Evolutionary conservation across 2,329 filamentous ascomycete species (phyloP), one percentile per base, ranked within the genome.

Genomic region (Aschersonia sp.): DNA sequence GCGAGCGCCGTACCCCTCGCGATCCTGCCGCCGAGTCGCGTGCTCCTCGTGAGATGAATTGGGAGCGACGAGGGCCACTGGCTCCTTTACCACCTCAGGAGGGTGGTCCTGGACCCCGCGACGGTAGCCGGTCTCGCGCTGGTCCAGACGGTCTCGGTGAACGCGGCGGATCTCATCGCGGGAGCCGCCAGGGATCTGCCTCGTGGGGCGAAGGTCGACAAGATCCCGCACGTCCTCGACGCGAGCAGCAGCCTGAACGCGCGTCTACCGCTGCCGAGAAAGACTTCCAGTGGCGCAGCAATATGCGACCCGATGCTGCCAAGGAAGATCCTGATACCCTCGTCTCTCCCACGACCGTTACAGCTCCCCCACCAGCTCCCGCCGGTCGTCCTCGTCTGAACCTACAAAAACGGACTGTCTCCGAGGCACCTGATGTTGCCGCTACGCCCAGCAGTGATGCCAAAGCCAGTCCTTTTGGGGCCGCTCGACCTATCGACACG

Each of bases 1-100:
- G 49, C 45, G 74, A 75, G 52, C 84, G 85, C 50, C 79, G 79
- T 53, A 69, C 77, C 56, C 70, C 77, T 55, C 82, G 84, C 54
- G 83, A 84, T 54, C 78, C 78, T 46, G 60, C 56, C 45, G 59
- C 59, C 45, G 75, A 76, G 49, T 79, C 83, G 53, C 79, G 77
- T 54, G 71, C 79, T 51, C 71, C 80, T 53, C 82, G 84, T 56
- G 83, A 84, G 54, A 76, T 80, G 44, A 94, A 87, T 66, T 98
- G 92, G 92, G 90, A 95, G 67, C 85, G 92, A 57, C 92, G 86
- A 62, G 92, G 92, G 10, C 92, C 92, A 39, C 73, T 97, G 48
- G 86, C 90, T 41, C 87, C 90, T 29, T 72, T 69, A 55, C 72
- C 72, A 46, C 74, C 69, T 50, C 54, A 68, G 43, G 76, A 81